A percentile compares a stretch with the other conserved stretches of the same genome.
Evolutionary conservation across 352 stramenopile species (phyloP).

Genomic region (Blastocystis sp.): DNA sequence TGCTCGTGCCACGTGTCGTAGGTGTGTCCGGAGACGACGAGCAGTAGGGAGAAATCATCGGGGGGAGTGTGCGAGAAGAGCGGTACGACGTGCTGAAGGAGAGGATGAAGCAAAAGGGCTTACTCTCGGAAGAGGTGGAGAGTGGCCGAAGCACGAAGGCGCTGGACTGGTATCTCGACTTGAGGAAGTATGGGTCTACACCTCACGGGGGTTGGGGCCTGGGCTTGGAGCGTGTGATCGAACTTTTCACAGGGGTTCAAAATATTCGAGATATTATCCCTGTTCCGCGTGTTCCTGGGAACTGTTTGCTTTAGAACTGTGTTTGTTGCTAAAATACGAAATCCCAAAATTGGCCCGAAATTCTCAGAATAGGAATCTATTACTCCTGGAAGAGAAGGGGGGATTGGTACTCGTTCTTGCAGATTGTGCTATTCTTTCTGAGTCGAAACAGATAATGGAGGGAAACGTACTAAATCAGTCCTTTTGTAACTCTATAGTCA

Average conservation of each 20-base stretch:
- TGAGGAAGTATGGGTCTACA: slow-evolving; percentile 73
- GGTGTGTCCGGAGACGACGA: slow-evolving; percentile 65
- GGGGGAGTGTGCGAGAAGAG: slow-evolving; percentile 81
- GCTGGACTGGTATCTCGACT: slow-evolving; percentile 87
- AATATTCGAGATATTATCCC: slow-evolving; percentile 95
- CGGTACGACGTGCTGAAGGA: slow-evolving; percentile 79
- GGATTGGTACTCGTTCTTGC: not conserved
- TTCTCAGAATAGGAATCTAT: not conserved
- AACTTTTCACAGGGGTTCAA: slow-evolving; percentile 81
- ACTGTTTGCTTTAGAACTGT: slow-evolving; percentile 23
- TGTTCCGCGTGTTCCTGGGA: slow-evolving; percentile 81
- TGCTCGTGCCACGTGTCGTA: slow-evolving; percentile 84
- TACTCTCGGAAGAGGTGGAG: slow-evolving; percentile 66
- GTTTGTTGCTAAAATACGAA: not conserved
- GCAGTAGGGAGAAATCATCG: slow-evolving; percentile 70
- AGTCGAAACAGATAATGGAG: not conserved
- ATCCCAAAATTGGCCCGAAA: not conserved
- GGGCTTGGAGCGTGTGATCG: slow-evolving; percentile 89
- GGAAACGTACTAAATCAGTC: not conserved
- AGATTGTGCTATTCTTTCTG: not conserved
- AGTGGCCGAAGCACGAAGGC: slow-evolving; percentile 57
- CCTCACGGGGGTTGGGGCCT: slow-evolving; percentile 90
- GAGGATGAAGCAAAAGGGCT: slow-evolving; percentile 68
- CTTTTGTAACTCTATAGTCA: not conserved
- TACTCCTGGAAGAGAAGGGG: not conserved